Evolutionary conservation across 345 rosid genomes (phyloP).

Genomic region (Linum lewisii): DNA sequence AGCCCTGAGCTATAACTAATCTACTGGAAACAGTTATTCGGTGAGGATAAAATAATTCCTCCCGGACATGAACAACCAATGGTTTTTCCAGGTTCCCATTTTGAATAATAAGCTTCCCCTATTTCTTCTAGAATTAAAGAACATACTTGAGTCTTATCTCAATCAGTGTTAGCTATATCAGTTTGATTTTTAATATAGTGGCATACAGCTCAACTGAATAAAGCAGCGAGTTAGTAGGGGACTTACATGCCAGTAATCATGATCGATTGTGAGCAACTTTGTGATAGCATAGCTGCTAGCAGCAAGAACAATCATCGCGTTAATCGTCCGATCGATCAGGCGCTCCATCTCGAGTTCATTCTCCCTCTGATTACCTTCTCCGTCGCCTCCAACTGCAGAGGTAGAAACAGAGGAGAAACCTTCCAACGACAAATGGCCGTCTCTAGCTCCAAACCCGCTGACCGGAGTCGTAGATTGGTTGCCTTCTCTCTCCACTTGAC

Average conservation of each 20-base stretch:
- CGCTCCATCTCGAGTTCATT: constrained; percentile 36
- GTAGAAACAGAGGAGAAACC: constrained; percentile 51
- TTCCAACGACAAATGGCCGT: constrained; percentile 62
- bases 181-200: background rate
- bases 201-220: background rate
- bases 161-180: background rate
- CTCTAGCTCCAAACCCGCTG: constrained; percentile 50
- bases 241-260: constrained; percentile 86
- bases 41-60: too few species aligned
- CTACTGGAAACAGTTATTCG: too few species aligned
- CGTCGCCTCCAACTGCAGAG: constrained; percentile 18
- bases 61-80: too few species aligned
- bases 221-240: background rate
- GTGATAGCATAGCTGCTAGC: constrained; percentile 75
- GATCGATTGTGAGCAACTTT: constrained; percentile 84
- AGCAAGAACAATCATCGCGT: constrained; percentile 70
- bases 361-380: constrained; percentile 8
- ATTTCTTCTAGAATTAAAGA: too few species aligned
- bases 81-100: too few species aligned
- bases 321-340: constrained; percentile 56
- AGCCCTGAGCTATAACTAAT: too few species aligned
- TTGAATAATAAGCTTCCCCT: too few species aligned
- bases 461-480: constrained; percentile 41
- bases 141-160: too few species aligned
- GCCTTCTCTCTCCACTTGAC: constrained; percentile 39